These are phyloP conservation scores for Murraya koenigii DNA, from an alignment of 345 rosid genomes.

Conservation along the genomic window DNA sequence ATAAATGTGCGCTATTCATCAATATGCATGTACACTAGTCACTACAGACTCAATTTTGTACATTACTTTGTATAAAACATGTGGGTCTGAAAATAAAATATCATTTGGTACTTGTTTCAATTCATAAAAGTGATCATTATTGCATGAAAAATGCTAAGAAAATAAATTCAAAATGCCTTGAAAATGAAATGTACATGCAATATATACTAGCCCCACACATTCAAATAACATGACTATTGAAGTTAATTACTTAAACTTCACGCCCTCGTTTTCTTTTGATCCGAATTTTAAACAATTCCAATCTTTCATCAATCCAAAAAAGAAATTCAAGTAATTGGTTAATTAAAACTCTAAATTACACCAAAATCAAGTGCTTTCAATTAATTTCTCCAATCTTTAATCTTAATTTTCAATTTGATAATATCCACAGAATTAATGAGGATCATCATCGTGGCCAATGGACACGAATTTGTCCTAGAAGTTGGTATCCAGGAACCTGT, in stretches of 20 bases:
- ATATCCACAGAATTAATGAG: constrained; percentile 37
- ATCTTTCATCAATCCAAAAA: background rate
- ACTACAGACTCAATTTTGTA: too few species aligned
- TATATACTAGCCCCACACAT: background rate
- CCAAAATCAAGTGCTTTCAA: background rate
- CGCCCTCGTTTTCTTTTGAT: background rate
- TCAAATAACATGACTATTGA: background rate
- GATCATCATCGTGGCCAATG: constrained; percentile 44
- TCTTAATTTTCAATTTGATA: background rate
- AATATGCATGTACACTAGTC: too few species aligned
- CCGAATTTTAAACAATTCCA: background rate
- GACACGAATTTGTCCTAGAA: constrained; percentile 51
- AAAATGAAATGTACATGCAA: constrained; percentile 1
- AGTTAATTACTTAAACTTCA: background rate
- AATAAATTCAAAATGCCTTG: background rate
- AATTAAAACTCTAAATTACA: background rate
- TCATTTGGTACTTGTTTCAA: too few species aligned
- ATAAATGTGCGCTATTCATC: too few species aligned
- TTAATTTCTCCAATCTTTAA: background rate
- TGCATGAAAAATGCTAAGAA: constrained; percentile 1
- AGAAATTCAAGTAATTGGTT: background rate
- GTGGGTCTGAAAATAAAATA: too few species aligned
- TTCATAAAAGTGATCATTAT: background rate
- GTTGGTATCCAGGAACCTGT: constrained; percentile 56
- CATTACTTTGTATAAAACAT: too few species aligned